Conservation (phyloP, 352 stramenopile genomes). For the Phytophthora rubi region DNA sequence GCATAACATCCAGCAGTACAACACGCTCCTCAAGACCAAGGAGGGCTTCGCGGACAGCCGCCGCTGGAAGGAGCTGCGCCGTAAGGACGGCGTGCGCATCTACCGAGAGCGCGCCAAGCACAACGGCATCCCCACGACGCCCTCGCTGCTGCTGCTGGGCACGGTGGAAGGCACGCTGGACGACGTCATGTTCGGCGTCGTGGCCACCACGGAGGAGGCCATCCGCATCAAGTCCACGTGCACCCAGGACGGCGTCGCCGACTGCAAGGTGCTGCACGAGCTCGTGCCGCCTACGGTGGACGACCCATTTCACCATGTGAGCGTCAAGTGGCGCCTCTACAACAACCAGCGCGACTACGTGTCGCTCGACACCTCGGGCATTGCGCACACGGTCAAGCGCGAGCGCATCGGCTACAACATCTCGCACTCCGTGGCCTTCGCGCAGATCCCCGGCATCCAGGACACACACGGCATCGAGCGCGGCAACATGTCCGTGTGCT, state of each 20-base stretch:
- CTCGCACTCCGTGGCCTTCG: constrained; percentile 64
- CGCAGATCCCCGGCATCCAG: constrained; percentile 44
- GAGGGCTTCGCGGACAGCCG: constrained; percentile 44
- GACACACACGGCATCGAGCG: constrained; percentile 46
- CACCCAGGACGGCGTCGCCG: constrained; percentile 55
- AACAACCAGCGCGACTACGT: constrained; percentile 60
- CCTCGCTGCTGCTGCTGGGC: constrained; percentile 62
- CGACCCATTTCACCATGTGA: constrained; percentile 53
- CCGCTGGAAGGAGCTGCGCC: constrained; percentile 47
- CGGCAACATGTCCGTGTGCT: constrained; percentile 61
- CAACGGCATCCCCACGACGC: constrained; percentile 33
- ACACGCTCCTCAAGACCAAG: constrained; percentile 50
- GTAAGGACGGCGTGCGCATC: constrained; percentile 43
- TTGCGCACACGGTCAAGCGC: constrained; percentile 37
- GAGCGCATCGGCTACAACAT: constrained; percentile 59
- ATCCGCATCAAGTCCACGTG: constrained; percentile 63
- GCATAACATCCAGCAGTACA: constrained; percentile 58
- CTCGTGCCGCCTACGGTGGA: constrained; percentile 48
- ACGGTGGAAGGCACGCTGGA: constrained; percentile 62
- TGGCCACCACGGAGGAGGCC: constrained; percentile 45
- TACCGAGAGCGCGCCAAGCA: constrained; percentile 42
- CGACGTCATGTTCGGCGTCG: constrained; percentile 68
- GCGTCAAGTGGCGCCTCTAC: constrained; percentile 61
- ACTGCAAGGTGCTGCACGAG: constrained; percentile 58
- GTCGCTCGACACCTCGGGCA: constrained; percentile 53